Conservation (phyloP, 768 basidiomycete genomes). For the Collybiopsis confluens region DNA sequence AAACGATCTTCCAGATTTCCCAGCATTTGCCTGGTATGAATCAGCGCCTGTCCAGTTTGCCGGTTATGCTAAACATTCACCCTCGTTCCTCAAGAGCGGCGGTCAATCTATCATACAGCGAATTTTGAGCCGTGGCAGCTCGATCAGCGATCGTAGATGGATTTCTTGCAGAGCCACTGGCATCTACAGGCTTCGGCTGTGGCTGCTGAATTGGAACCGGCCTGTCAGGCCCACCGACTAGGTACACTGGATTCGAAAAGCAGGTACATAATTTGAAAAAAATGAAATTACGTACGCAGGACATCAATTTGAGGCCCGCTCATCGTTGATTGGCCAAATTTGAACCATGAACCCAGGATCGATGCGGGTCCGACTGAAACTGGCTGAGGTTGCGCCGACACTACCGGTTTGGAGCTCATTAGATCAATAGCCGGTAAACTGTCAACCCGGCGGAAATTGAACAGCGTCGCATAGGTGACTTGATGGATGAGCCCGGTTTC, state of each 20-base stretch:
- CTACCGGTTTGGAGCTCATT: slow-evolving; percentile 29
- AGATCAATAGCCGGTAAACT: slow-evolving; percentile 51
- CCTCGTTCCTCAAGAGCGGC: slow-evolving; percentile 61
- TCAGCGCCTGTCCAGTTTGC: not conserved
- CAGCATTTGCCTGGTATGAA: slow-evolving; percentile 48
- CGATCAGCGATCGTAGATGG: slow-evolving; percentile 23
- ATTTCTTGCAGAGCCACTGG: slow-evolving; percentile 4
- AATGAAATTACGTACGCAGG: slow-evolving; percentile 39
- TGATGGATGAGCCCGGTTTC: slow-evolving; percentile 29
- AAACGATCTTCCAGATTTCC: slow-evolving; percentile 59
- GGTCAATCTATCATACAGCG: slow-evolving; percentile 41
- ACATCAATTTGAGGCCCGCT: slow-evolving; percentile 59
- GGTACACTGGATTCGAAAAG: not conserved
- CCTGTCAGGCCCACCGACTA: slow-evolving; percentile 66
- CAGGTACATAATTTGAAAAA: not conserved
- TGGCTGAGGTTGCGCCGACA: slow-evolving; percentile 60
- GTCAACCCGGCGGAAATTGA: slow-evolving; percentile 50
- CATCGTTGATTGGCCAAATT: slow-evolving; percentile 38
- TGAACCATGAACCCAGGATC: slow-evolving; percentile 52
- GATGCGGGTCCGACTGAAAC: slow-evolving; percentile 56
- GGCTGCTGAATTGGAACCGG: slow-evolving; percentile 38
- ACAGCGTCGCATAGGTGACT: slow-evolving; percentile 53
- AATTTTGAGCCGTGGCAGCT: slow-evolving; percentile 31
- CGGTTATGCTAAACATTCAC: slow-evolving; percentile 28
- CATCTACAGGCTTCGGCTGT: slow-evolving; percentile 1